phyloP scores from a whole-genome alignment of 2,329 filamentous ascomycete genomes.

The Hypoxylon rubiginosum region DNA sequence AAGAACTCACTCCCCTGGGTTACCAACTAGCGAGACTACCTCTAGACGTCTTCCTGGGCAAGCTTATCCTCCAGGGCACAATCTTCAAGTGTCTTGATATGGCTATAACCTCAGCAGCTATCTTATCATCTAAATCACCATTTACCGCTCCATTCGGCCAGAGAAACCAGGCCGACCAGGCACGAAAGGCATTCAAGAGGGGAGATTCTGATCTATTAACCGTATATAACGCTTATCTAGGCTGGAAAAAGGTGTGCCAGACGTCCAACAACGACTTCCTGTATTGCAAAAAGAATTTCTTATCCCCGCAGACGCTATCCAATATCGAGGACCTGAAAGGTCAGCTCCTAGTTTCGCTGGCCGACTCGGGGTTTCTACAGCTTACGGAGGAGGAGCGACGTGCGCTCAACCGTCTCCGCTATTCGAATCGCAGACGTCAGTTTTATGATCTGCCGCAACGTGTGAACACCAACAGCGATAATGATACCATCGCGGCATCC shows the following conservation, averaged over 20 bases:
- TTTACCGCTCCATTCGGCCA: conserved; percentile 90
- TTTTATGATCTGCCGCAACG: conserved; percentile 88
- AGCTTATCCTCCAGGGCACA: conserved; percentile 87
- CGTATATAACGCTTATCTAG: conserved; percentile 90
- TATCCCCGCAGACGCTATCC: conserved; percentile 86
- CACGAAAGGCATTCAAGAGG: conserved; percentile 82
- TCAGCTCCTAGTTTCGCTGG: conserved; percentile 86
- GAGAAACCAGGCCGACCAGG: conserved; percentile 83
- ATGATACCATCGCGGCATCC: conserved; percentile 82
- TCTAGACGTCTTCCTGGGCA: conserved; percentile 93
- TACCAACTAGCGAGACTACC: conserved; percentile 89
- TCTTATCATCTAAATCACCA: conserved; percentile 93
- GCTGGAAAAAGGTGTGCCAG: conserved; percentile 88
- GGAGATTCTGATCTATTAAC: conserved; percentile 94
- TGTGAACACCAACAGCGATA: conserved; percentile 81
- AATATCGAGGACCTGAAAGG: conserved; percentile 97
- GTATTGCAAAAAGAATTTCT: conserved; percentile 95
- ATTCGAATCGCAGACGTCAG: conserved; percentile 73
- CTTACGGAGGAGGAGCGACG: conserved; percentile 80
- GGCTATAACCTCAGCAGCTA: conserved; percentile 90
- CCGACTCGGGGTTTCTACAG: conserved; percentile 85
- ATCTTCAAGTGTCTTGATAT: conserved; percentile 94
- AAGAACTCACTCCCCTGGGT: conserved; percentile 89
- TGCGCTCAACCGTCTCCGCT: conserved; percentile 76
- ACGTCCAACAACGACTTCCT: conserved; percentile 82